Conservation (phyloP, 1,139 yeast genomes). For the Starmera stellimalicola region DNA sequence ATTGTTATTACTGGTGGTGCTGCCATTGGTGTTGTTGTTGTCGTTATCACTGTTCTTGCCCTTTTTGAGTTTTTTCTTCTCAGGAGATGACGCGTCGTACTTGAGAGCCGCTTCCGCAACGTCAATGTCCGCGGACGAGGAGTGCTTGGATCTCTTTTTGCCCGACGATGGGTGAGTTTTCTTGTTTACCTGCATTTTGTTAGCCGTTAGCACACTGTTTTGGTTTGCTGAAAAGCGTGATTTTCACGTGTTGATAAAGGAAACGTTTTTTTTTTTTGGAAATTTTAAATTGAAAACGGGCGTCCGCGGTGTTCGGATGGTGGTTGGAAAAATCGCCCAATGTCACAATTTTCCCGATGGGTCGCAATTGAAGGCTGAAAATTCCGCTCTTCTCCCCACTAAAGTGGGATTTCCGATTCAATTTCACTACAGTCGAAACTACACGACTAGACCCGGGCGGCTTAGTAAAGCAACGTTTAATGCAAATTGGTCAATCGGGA, state of each 20-base stretch:
- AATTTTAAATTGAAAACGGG: not conserved
- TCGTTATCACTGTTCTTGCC: conserved; percentile 3
- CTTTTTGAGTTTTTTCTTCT: no score
- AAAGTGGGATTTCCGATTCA: no score
- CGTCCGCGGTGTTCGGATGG: no score
- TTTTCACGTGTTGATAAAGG: conserved; percentile 17
- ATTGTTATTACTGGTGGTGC: not conserved
- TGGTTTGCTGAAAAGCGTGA: conserved; percentile 10
- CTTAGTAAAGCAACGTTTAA: no score
- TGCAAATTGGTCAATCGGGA: no score
- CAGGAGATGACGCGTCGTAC: no score
- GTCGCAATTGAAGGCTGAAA: no score
- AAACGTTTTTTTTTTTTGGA: not conserved
- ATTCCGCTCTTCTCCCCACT: no score
- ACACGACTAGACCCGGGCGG: no score
- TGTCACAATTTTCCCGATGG: no score
- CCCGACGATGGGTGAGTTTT: conserved; percentile 1
- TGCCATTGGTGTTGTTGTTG: conserved; percentile 6
- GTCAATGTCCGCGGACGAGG: conserved; percentile 1
- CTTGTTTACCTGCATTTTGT: conserved; percentile 2
- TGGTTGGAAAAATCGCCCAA: no score
- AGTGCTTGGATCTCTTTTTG: conserved; percentile 8
- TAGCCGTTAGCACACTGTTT: not conserved
- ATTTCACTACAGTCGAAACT: no score
- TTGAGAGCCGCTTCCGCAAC: conserved; percentile 11